A percentile compares a stretch with the other conserved stretches of the same genome.
Evolutionary conservation across 768 basidiomycete genomes (phyloP).

Genomic region (Hygrocybe punicea): DNA sequence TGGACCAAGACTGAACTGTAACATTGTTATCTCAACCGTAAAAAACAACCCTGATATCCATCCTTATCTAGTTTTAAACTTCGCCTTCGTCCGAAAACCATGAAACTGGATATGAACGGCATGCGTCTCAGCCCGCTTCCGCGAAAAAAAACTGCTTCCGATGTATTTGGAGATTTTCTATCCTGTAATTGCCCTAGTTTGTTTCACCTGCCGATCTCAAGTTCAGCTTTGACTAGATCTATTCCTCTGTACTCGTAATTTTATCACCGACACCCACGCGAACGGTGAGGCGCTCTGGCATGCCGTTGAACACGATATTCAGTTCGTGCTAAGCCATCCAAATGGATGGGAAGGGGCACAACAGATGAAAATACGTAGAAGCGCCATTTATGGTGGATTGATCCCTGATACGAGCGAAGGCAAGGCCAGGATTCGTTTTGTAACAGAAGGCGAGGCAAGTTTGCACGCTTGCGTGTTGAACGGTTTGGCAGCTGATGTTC

Average conservation of each 20-base stretch:
- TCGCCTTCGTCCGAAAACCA: conserved; percentile 69
- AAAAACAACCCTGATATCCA: conserved; percentile 1
- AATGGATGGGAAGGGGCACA: conserved; percentile 83
- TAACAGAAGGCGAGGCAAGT: conserved; percentile 83
- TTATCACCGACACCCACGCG: conserved; percentile 82
- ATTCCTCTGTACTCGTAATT: conserved; percentile 60
- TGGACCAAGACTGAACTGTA: conserved; percentile 78
- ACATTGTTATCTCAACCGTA: conserved; percentile 24
- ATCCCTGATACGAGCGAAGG: conserved; percentile 74
- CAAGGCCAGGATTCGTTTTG: conserved; percentile 69
- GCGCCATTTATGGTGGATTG: conserved; percentile 66
- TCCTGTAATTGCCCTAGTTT: conserved; percentile 55
- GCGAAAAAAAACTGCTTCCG: conserved; percentile 60
- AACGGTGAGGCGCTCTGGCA: conserved; percentile 67
- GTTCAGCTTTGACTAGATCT: background rate
- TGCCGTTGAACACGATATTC: conserved; percentile 64
- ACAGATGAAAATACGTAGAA: conserved; percentile 72
- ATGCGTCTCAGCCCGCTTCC: conserved; percentile 72
- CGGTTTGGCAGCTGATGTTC: conserved; percentile 72
- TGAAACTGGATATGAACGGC: conserved; percentile 81
- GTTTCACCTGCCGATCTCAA: background rate
- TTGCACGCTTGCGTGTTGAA: conserved; percentile 76
- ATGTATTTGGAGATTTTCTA: conserved; percentile 79
- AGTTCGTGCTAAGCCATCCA: conserved; percentile 68
- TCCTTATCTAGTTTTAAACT: conserved; percentile 62